These are phyloP conservation scores for Gracilaria vermiculophylla DNA, from an alignment of 23 red algal genomes.

Conservation along the genomic window DNA sequence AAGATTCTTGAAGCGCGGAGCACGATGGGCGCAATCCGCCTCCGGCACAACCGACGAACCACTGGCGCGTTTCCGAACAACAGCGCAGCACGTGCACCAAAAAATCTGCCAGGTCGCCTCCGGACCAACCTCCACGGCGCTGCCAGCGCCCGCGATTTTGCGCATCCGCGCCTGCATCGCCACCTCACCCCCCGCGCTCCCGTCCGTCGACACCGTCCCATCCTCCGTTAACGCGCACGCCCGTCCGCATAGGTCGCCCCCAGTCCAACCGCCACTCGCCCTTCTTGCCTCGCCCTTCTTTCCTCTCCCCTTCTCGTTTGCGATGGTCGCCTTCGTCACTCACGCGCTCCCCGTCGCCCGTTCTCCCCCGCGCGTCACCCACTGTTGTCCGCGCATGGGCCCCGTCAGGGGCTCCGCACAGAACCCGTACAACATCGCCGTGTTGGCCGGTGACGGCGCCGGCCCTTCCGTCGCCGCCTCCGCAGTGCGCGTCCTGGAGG, in stretches of 20 bases:
- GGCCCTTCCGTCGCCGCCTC: slow-evolving; percentile 71
- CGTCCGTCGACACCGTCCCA: background rate
- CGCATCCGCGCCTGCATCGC: background rate
- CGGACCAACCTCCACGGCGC: background rate
- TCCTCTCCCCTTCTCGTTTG: background rate
- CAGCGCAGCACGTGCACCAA: slow-evolving; percentile 1
- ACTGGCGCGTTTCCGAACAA: background rate
- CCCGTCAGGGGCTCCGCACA: slow-evolving; percentile 43
- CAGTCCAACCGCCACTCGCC: background rate
- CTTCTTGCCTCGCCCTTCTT: background rate
- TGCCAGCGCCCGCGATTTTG: background rate
- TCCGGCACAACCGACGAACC: too few species aligned
- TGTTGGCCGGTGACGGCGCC: slow-evolving; percentile 79
- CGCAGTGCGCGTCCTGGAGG: slow-evolving; percentile 65
- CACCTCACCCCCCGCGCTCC: too few species aligned
- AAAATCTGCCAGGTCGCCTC: background rate
- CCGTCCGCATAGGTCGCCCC: background rate
- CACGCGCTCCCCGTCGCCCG: background rate
- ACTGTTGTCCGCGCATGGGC: slow-evolving; percentile 1
- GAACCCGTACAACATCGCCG: slow-evolving; percentile 81
- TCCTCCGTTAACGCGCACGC: background rate
- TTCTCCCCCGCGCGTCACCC: background rate
- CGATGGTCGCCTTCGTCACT: slow-evolving; percentile 14
- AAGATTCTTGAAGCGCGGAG: too few species aligned
- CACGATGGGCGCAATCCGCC: too few species aligned